Conservation (phyloP, 2,329 filamentous ascomycete species). For the Pseudomassariella vexata region DNA sequence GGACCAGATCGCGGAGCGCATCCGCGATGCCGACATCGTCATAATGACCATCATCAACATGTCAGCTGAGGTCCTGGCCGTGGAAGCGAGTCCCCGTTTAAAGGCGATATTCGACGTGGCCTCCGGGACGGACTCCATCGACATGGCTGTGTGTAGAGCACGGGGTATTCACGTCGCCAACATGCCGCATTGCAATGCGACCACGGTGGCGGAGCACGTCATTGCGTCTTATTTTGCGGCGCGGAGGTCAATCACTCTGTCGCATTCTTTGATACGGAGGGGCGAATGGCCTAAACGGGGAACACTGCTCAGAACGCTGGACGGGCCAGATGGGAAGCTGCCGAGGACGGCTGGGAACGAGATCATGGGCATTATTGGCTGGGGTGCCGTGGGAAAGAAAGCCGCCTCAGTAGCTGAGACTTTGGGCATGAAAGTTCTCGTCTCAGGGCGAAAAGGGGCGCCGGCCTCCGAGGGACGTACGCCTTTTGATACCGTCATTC, state of each 20-base stretch:
- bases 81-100: constrained; percentile 20
- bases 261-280: constrained; percentile 18
- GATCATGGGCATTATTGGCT: constrained; percentile 23
- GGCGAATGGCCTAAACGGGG: constrained; percentile 22
- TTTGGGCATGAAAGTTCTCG: constrained; percentile 21
- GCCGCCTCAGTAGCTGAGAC: constrained; percentile 13
- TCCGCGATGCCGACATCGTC: constrained; percentile 29
- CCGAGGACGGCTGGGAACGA: constrained; percentile 19
- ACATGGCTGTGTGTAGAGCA: constrained; percentile 25
- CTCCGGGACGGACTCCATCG: constrained; percentile 30
- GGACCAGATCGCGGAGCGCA: constrained; percentile 21
- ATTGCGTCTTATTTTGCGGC: constrained; percentile 36
- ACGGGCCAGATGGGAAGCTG: constrained; percentile 18
- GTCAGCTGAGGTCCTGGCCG: constrained; percentile 16
- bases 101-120: constrained; percentile 28
- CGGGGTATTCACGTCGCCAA: constrained; percentile 29
- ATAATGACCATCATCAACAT: constrained; percentile 27
- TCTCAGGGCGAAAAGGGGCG: constrained; percentile 20
- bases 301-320: constrained; percentile 15
- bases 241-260: constrained; percentile 27
- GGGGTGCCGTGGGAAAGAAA: constrained; percentile 21
- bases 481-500: constrained; percentile 18
- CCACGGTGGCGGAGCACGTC: constrained; percentile 38
- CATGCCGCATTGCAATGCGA: constrained; percentile 28
- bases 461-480: constrained; percentile 14